These are phyloP conservation scores for Pyrenochaeta sp. DNA, from an alignment of 2,329 filamentous ascomycete species.

Conservation along the genomic window DNA sequence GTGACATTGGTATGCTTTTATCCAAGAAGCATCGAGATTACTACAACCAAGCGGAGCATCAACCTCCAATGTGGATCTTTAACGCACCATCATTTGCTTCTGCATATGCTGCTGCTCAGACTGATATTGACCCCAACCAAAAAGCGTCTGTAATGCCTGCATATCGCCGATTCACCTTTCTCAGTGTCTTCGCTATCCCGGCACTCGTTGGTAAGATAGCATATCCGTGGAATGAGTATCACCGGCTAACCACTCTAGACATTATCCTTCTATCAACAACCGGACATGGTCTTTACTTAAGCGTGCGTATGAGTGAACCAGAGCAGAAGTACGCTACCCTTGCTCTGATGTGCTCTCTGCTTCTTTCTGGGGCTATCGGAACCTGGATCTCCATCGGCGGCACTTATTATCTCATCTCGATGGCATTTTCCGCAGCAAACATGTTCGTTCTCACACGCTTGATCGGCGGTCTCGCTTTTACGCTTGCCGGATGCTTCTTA, in stretches of 20 bases:
- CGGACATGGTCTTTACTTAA: slow-evolving; percentile 69
- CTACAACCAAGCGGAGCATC: slow-evolving; percentile 52
- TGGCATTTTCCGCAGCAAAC: slow-evolving; percentile 64
- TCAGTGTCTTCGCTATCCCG: slow-evolving; percentile 69
- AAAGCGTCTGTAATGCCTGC: slow-evolving; percentile 55
- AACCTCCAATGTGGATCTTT: slow-evolving; percentile 61
- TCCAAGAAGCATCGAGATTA: slow-evolving; percentile 53
- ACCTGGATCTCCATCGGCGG: slow-evolving; percentile 71
- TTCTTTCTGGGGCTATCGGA: slow-evolving; percentile 68
- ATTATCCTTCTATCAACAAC: slow-evolving; percentile 66
- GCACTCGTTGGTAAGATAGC: slow-evolving; percentile 58
- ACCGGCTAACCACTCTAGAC: slow-evolving; percentile 49
- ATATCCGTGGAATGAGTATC: not conserved
- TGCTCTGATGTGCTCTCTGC: slow-evolving; percentile 66
- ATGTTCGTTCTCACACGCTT: slow-evolving; percentile 64
- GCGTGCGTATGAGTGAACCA: slow-evolving; percentile 61
- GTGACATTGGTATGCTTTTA: slow-evolving; percentile 46
- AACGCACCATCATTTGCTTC: slow-evolving; percentile 60
- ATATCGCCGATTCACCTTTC: slow-evolving; percentile 63
- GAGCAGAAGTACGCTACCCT: slow-evolving; percentile 64
- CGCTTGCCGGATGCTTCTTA: slow-evolving; percentile 61
- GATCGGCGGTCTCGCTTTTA: slow-evolving; percentile 61
- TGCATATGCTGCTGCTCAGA: slow-evolving; percentile 61
- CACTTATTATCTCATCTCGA: slow-evolving; percentile 67
- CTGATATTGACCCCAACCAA: slow-evolving; percentile 61